These are phyloP conservation scores for Beauveria sp. DNA, from an alignment of 2,329 filamentous ascomycete genomes.

Conservation along the genomic window DNA sequence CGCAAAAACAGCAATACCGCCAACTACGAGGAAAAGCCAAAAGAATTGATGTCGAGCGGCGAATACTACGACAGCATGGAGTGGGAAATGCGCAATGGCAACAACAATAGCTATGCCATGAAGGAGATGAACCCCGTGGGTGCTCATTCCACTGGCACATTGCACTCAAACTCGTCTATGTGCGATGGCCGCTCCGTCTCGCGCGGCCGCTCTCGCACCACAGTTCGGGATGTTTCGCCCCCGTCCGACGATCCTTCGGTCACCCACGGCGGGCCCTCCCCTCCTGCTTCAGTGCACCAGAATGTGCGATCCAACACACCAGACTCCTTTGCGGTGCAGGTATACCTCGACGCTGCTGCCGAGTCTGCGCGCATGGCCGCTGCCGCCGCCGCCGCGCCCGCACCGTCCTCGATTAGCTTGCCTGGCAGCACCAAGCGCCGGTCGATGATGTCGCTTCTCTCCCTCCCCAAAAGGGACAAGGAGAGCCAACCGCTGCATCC, in stretches of 20 bases:
- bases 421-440: constrained; percentile 11
- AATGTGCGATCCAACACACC: constrained; percentile 18
- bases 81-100: constrained; percentile 15
- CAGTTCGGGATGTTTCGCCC: neutral
- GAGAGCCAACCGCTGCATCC: constrained; percentile 30
- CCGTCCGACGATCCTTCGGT: neutral
- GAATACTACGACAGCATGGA: constrained; percentile 35
- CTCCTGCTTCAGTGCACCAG: constrained; percentile 8
- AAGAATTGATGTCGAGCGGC: constrained; percentile 23
- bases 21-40: constrained; percentile 17
- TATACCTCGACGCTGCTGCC: constrained; percentile 28
- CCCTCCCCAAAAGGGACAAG: constrained; percentile 29
- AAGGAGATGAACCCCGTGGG: neutral
- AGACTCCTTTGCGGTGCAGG: constrained; percentile 28
- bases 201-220: neutral
- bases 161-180: neutral
- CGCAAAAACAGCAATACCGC: constrained; percentile 13
- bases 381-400: constrained; percentile 16
- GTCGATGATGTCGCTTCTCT: constrained; percentile 11
- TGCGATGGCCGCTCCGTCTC: neutral
- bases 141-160: neutral
- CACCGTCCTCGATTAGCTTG: constrained; percentile 17
- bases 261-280: constrained; percentile 7
- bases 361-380: constrained; percentile 16
- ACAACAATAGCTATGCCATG: neutral